phyloP scores from a whole-genome alignment of 2,329 filamentous ascomycete genomes.

The Beauveria australis region DNA sequence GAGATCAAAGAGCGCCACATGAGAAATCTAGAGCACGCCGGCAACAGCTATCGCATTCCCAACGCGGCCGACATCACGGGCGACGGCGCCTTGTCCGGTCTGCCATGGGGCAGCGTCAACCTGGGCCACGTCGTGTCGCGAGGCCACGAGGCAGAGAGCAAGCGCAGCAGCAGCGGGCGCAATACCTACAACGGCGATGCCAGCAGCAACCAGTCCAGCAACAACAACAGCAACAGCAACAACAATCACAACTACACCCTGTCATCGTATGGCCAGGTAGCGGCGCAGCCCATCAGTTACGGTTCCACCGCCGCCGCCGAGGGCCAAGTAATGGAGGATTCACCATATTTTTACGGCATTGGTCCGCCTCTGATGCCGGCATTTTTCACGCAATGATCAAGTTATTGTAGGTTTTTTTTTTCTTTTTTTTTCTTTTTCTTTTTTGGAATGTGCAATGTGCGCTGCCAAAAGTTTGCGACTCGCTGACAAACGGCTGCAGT shows the following conservation, averaged over 20 bases:
- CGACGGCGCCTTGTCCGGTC: constrained; percentile 48
- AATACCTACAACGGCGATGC: constrained; percentile 27
- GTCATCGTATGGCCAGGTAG: constrained; percentile 17
- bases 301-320: constrained; percentile 25
- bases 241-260: constrained; percentile 2
- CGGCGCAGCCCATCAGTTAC: constrained; percentile 24
- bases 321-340: constrained; percentile 25
- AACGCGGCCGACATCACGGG: constrained; percentile 45
- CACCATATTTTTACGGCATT: constrained; percentile 19
- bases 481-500: not conserved
- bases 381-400: constrained; percentile 1
- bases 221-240: constrained; percentile 6
- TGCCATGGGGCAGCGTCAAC: constrained; percentile 65
- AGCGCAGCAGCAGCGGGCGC: constrained; percentile 32
- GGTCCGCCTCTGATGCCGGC: constrained; percentile 13
- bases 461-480: not conserved
- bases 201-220: constrained; percentile 19
- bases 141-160: constrained; percentile 41
- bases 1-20: constrained; percentile 56
- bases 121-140: constrained; percentile 45
- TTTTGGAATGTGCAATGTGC: no score
- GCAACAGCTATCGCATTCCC: constrained; percentile 55
- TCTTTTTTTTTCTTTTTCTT: no score
- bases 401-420: not conserved
- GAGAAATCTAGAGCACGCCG: constrained; percentile 56